Percentiles rank a stretch among this genome's conserved stretches.
Conservation (phyloP, 352 stramenopile genomes). For the Plasmopara muralis region DNA sequence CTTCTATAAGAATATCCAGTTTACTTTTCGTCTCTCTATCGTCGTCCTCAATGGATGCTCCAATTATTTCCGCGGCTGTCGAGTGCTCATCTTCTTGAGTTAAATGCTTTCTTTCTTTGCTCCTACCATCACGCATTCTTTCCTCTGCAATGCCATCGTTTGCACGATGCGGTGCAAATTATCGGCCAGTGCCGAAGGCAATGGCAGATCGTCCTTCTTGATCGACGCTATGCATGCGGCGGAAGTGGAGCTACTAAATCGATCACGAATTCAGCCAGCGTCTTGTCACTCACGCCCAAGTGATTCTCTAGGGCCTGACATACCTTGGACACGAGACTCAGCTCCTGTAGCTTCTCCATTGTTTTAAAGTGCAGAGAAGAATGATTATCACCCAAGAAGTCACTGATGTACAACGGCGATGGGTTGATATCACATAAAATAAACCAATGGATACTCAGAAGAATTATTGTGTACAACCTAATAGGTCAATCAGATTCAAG, state of each 20-base stretch:
- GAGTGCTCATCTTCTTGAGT: slow-evolving; percentile 65
- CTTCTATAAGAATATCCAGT: slow-evolving; percentile 7
- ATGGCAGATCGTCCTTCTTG: slow-evolving; percentile 54
- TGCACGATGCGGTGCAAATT: slow-evolving; percentile 80
- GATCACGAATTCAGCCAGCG: slow-evolving; percentile 95
- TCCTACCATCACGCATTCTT: not conserved
- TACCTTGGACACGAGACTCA: slow-evolving; percentile 85
- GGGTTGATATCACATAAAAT: too few relatives aligned
- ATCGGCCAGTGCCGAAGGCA: slow-evolving; percentile 54
- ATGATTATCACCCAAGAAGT: not conserved
- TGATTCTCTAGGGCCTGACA: slow-evolving; percentile 87
- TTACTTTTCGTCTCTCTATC: slow-evolving; percentile 12
- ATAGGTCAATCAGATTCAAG: slow-evolving; percentile 24
- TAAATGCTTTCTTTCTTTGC: slow-evolving; percentile 25
- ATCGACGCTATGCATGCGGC: slow-evolving; percentile 49
- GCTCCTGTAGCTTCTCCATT: slow-evolving; percentile 87
- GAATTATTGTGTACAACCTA: not conserved
- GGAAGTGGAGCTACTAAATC: slow-evolving; percentile 78
- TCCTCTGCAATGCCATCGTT: slow-evolving; percentile 50
- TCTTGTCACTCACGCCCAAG: slow-evolving; percentile 94
- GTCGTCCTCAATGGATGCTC: slow-evolving; percentile 26
- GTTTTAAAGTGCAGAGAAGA: not conserved
- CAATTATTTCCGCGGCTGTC: slow-evolving; percentile 56
- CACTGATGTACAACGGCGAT: not conserved
- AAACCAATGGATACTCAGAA: not conserved